Evolutionary conservation across 352 stramenopile genomes (phyloP).

Genomic region (Pythium brachiatum): DNA sequence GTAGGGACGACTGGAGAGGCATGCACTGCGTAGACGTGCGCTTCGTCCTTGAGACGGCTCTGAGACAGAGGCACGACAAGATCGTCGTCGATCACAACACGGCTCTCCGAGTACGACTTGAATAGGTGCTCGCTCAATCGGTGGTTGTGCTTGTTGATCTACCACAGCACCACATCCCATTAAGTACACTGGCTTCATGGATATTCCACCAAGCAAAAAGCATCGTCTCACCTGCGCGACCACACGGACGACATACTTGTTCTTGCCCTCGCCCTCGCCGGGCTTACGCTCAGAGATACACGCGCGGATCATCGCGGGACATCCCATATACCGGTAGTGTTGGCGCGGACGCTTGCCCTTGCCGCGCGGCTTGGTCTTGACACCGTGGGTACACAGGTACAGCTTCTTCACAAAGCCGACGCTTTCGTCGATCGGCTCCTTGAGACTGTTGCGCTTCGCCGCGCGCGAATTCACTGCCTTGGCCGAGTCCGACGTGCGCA

Average conservation of each 20-base stretch:
- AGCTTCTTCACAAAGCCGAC: slow-evolving; percentile 85
- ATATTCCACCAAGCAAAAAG: background rate
- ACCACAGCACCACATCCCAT: background rate
- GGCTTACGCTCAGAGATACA: slow-evolving; percentile 79
- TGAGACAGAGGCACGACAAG: slow-evolving; percentile 51
- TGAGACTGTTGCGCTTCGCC: slow-evolving; percentile 81
- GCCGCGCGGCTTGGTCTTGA: slow-evolving; percentile 80
- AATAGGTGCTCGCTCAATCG: slow-evolving; percentile 83
- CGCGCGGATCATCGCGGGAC: slow-evolving; percentile 77
- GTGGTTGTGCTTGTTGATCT: slow-evolving; percentile 87
- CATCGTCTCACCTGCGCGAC: slow-evolving; percentile 54
- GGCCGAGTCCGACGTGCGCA: slow-evolving; percentile 78
- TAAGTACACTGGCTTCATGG: too few relatives aligned
- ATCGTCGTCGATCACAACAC: slow-evolving; percentile 84
- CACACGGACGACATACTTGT: slow-evolving; percentile 82
- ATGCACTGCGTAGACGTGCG: slow-evolving; percentile 1
- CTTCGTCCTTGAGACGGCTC: slow-evolving; percentile 51
- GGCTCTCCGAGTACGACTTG: slow-evolving; percentile 84
- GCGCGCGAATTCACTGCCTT: slow-evolving; percentile 75
- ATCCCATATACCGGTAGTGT: slow-evolving; percentile 85
- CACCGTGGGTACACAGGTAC: slow-evolving; percentile 79
- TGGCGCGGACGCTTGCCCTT: slow-evolving; percentile 79
- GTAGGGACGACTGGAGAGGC: slow-evolving; percentile 7
- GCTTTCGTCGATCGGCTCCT: slow-evolving; percentile 84
- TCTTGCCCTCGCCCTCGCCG: slow-evolving; percentile 49